phyloP scores from a whole-genome alignment of 1,139 yeast genomes.

The Candida pseudoviswanathii region DNA sequence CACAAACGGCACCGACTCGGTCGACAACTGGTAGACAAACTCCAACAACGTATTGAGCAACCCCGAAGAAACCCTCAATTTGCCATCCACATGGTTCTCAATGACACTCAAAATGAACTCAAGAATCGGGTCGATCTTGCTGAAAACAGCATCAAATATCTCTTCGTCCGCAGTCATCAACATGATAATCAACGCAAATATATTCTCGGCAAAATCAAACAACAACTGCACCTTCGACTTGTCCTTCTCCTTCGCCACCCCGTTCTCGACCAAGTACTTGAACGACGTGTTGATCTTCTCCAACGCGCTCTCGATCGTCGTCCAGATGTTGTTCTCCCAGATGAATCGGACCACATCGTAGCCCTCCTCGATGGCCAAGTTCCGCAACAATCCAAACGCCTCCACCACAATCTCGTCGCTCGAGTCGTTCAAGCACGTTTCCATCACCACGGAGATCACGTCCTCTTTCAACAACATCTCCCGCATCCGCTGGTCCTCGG shows the following conservation, averaged over 20 bases:
- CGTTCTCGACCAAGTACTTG: conserved; percentile 35
- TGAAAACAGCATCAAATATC: conserved; percentile 53
- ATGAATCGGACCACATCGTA: conserved; percentile 73
- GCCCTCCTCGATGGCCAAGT: conserved; percentile 85
- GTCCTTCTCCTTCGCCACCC: conserved; percentile 28
- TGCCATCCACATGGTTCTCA: conserved; percentile 28
- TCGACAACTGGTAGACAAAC: conserved; percentile 65
- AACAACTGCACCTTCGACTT: conserved; percentile 50
- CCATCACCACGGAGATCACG: conserved; percentile 63
- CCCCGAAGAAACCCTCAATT: conserved; percentile 37
- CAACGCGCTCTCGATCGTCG: conserved; percentile 52
- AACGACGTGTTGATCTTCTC: conserved; percentile 53
- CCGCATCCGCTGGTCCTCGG: conserved; percentile 70
- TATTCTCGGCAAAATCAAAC: conserved; percentile 72
- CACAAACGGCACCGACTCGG: conserved; percentile 64
- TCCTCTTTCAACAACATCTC: conserved; percentile 67
- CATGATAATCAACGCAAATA: conserved; percentile 68
- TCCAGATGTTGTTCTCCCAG: conserved; percentile 82
- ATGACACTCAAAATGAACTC: conserved; percentile 46
- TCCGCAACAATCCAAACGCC: conserved; percentile 77
- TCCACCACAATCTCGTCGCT: conserved; percentile 79
- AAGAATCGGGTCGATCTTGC: conserved; percentile 43
- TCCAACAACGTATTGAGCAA: conserved; percentile 59
- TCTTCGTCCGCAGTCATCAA: conserved; percentile 67
- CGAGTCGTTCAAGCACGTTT: conserved; percentile 64